Percentiles rank a stretch among this genome's conserved stretches.
Evolutionary conservation across 345 rosid species (phyloP).

Genomic region (Eucalyptus melliodora): DNA sequence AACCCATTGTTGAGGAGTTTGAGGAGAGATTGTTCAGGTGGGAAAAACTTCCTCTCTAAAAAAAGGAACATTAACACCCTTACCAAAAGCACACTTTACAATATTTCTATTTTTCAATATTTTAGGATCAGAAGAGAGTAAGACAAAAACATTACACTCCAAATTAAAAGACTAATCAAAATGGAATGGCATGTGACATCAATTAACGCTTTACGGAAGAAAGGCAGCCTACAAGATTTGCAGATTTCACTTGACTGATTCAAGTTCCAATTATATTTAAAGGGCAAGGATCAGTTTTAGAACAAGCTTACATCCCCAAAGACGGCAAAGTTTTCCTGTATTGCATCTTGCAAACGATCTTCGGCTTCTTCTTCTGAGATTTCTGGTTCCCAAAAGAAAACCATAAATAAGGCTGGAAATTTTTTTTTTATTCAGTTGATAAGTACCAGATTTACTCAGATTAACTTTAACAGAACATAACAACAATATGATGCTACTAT

Average conservation of each 20-base stretch:
- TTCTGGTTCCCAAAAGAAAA: slow-evolving; percentile 33
- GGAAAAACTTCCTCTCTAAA: neutral
- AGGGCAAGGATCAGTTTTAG: neutral
- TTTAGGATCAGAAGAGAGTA: neutral
- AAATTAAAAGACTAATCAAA: neutral
- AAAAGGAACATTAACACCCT: neutral
- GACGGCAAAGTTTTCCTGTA: slow-evolving; percentile 92
- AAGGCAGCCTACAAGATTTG: neutral
- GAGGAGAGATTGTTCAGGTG: neutral
- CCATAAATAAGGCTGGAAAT: neutral
- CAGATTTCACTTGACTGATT: neutral
- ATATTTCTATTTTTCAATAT: neutral
- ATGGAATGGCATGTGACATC: neutral
- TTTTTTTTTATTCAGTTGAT: neutral
- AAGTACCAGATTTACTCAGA: neutral
- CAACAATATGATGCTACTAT: neutral
- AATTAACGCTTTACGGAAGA: neutral
- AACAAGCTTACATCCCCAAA: slow-evolving; percentile 80
- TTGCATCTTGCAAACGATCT: slow-evolving; percentile 85
- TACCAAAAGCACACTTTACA: neutral
- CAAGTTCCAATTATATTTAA: neutral
- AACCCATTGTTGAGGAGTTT: neutral
- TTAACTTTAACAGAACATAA: neutral
- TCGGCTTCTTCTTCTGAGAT: slow-evolving; percentile 98
- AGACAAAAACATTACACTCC: neutral